Conservation (phyloP, 768 basidiomycete genomes). For the Gloeophyllum trabeum region DNA sequence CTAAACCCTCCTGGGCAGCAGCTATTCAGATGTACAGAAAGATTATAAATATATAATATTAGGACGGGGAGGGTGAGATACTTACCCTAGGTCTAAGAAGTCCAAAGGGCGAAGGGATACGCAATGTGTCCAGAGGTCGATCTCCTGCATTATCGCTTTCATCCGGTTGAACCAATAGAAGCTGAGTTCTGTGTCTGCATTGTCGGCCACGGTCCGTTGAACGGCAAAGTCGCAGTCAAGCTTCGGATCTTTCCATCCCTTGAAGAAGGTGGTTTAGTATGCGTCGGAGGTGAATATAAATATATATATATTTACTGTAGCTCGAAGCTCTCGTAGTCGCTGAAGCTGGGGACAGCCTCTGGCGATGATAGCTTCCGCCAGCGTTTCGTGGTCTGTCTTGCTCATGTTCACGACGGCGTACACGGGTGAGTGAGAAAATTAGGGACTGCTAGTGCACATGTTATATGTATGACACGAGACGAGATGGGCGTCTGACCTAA, state of each 20-base stretch:
- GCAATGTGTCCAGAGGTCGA: conserved; percentile 11
- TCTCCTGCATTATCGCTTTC: conserved; percentile 12
- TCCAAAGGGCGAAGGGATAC: conserved; percentile 4
- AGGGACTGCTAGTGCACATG: too few relatives aligned
- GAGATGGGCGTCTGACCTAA: too few relatives aligned
- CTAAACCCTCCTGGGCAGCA: conserved; percentile 14
- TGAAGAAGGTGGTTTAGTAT: too few relatives aligned
- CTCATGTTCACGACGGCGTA: too few relatives aligned
- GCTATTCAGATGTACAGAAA: conserved; percentile 7
- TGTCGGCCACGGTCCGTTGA: not conserved
- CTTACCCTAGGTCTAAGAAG: not conserved
- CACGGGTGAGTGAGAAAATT: too few relatives aligned
- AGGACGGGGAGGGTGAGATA: not conserved
- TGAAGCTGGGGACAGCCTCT: too few relatives aligned
- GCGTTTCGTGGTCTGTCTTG: too few relatives aligned
- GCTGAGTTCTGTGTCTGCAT: not conserved
- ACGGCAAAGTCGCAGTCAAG: not conserved
- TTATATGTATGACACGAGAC: too few relatives aligned
- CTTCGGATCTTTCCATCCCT: not conserved
- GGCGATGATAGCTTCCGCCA: too few relatives aligned
- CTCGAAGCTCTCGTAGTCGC: too few relatives aligned
- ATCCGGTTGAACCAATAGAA: conserved; percentile 12
- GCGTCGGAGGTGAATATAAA: too few relatives aligned
- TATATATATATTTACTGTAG: too few relatives aligned
- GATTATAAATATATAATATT: not conserved